Percentiles rank a stretch among this genome's conserved stretches.
phyloP scores from a whole-genome alignment of 345 rosid species.

The Bruguiera gymnorhiza region DNA sequence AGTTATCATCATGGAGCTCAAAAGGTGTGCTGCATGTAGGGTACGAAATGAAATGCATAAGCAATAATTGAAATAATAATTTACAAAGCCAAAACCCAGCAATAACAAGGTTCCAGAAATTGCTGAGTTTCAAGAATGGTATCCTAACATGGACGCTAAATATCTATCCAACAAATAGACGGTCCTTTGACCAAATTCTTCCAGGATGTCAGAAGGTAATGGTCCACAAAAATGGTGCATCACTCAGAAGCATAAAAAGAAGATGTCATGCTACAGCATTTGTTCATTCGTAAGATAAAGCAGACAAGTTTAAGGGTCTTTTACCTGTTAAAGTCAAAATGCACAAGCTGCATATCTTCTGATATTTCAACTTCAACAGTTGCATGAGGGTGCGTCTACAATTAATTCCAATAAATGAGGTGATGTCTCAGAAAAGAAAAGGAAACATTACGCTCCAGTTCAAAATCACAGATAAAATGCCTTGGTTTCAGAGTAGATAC shows the following conservation, averaged over 20 bases:
- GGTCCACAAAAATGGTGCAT: not conserved
- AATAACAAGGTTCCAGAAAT: not conserved
- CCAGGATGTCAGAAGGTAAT: not conserved
- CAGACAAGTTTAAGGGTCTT: not conserved
- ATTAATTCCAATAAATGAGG: constrained; percentile 11
- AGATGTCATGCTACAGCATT: not conserved
- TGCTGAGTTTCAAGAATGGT: not conserved
- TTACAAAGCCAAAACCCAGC: not conserved
- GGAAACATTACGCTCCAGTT: no score
- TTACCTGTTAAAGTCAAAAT: constrained; percentile 96
- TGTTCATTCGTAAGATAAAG: not conserved
- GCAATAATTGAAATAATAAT: not conserved
- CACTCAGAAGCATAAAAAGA: not conserved
- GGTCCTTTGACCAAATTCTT: not conserved
- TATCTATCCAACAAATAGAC: not conserved
- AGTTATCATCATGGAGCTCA: constrained; percentile 96
- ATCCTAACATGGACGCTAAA: not conserved
- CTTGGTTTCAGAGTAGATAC: not conserved
- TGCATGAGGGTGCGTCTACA: constrained; percentile 94
- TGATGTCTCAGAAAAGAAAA: not conserved
- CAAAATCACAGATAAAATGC: no score
- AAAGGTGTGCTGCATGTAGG: constrained; percentile 77
- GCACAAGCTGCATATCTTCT: constrained; percentile 99
- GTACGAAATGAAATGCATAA: not conserved
- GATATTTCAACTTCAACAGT: constrained; percentile 99